These are phyloP conservation scores for Tetraselmis striata DNA, from an alignment of 139 green algal species.

Conservation along the genomic window DNA sequence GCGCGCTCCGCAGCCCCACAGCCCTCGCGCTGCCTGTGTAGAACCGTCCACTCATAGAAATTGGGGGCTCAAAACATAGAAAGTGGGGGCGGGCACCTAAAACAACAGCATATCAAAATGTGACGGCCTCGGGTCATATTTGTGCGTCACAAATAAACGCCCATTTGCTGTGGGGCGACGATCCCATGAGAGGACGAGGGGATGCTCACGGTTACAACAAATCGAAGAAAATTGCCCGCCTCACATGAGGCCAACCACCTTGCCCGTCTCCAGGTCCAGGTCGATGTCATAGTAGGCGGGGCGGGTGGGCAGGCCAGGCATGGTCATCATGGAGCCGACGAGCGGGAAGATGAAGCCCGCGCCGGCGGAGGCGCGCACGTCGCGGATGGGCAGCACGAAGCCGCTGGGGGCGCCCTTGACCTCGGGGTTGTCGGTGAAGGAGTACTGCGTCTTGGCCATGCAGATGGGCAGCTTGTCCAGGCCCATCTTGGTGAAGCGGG, in stretches of 20 bases:
- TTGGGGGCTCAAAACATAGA: no score
- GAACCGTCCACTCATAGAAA: no score
- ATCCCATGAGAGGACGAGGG: no score
- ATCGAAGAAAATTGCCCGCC: no score
- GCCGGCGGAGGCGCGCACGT: slow-evolving; percentile 77
- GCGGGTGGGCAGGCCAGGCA: slow-evolving; percentile 82
- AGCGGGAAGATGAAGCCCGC: slow-evolving; percentile 91
- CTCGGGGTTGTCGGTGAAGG: slow-evolving; percentile 75
- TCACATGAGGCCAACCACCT: slow-evolving; percentile 66
- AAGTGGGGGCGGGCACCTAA: no score
- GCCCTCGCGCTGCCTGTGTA: no score
- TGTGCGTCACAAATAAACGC: no score
- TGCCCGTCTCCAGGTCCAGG: slow-evolving; percentile 65
- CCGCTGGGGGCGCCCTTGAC: slow-evolving; percentile 79
- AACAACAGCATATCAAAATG: no score
- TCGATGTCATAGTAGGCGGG: slow-evolving; percentile 90
- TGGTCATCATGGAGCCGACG: slow-evolving; percentile 90
- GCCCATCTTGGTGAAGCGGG: slow-evolving; percentile 72
- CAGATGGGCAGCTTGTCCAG: slow-evolving; percentile 92
- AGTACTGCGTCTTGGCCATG: slow-evolving; percentile 99
- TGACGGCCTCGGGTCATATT: no score
- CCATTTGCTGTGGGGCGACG: no score
- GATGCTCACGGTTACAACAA: no score
- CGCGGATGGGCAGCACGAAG: slow-evolving; percentile 85
- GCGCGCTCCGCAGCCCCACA: no score